A percentile compares a stretch with the other conserved stretches of the same genome.
Evolutionary conservation across 1,139 yeast species (phyloP).

Genomic region (Debaryomycetaceae sp.): DNA sequence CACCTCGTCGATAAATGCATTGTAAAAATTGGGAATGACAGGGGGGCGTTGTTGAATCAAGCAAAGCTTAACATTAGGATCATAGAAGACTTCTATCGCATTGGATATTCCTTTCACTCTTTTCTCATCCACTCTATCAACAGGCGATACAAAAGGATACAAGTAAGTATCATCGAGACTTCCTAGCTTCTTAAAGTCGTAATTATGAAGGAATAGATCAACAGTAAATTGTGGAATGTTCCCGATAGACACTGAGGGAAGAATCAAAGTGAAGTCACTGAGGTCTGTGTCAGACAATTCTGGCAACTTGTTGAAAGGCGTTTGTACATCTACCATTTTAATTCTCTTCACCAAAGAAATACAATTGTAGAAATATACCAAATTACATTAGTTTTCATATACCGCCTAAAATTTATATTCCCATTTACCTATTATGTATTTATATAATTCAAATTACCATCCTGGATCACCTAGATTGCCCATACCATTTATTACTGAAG

Average conservation of each 20-base stretch:
- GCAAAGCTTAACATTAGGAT: slow-evolving; percentile 38
- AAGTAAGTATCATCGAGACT: slow-evolving; percentile 56
- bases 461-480: slow-evolving; percentile 5
- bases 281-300: not conserved
- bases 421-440: not conserved
- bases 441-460: slow-evolving; percentile 3
- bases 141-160: slow-evolving; percentile 84
- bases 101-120: slow-evolving; percentile 45
- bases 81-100: slow-evolving; percentile 58
- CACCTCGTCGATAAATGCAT: slow-evolving; percentile 51
- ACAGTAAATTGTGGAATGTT: slow-evolving; percentile 83
- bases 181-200: slow-evolving; percentile 48
- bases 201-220: slow-evolving; percentile 69
- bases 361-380: too few relatives aligned
- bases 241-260: slow-evolving; percentile 84
- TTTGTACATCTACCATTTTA: slow-evolving; percentile 1
- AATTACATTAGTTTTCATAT: too few relatives aligned
- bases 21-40: slow-evolving; percentile 60
- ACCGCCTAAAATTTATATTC: not conserved
- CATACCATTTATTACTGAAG: slow-evolving; percentile 1
- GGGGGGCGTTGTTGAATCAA: slow-evolving; percentile 84
- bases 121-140: slow-evolving; percentile 37
- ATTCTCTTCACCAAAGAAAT: too few relatives aligned
- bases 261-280: slow-evolving; percentile 34
- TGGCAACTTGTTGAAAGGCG: not conserved